Conservation (phyloP, 352 stramenopile species). For the Globisporangium spiculum region DNA sequence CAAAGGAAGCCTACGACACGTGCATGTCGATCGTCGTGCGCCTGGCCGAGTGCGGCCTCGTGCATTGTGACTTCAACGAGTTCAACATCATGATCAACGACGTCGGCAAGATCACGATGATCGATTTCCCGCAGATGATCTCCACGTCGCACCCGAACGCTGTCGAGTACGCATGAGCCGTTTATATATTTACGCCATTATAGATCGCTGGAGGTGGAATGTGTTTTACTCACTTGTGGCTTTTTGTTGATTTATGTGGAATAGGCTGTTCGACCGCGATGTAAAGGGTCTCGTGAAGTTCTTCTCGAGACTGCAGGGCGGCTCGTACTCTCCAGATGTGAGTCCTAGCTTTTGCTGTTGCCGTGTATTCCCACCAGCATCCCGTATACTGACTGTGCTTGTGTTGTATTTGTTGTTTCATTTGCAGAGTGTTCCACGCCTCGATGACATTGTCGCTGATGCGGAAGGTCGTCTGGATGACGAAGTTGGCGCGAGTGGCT, state of each 20-base stretch:
- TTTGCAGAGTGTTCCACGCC: conserved; percentile 41
- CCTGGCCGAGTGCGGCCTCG: conserved; percentile 96
- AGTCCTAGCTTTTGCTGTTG: conserved; percentile 16
- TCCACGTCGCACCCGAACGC: conserved; percentile 98
- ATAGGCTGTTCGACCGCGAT: conserved; percentile 92
- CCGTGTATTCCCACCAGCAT: conserved; percentile 15
- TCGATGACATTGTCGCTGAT: conserved; percentile 72
- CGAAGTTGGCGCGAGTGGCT: conserved; percentile 77
- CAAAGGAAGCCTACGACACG: conserved; percentile 94
- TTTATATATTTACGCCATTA: not conserved
- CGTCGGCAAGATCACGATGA: conserved; percentile 95
- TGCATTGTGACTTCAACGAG: conserved; percentile 99
- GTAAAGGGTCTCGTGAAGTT: conserved; percentile 96
- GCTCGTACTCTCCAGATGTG: conserved; percentile 84
- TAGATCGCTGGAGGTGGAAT: not conserved
- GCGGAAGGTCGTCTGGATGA: conserved; percentile 58
- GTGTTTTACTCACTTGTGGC: not conserved
- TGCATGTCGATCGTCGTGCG: conserved; percentile 95
- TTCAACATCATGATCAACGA: conserved; percentile 99
- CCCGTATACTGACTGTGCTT: conserved; percentile 9
- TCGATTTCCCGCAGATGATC: conserved; percentile 99
- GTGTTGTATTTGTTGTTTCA: conserved; percentile 3
- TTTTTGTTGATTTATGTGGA: not conserved
- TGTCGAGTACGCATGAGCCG: conserved; percentile 76
- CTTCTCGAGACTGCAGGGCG: conserved; percentile 86